phyloP scores from a whole-genome alignment of 2,329 filamentous ascomycete species.

The Aspergillus tamarii region DNA sequence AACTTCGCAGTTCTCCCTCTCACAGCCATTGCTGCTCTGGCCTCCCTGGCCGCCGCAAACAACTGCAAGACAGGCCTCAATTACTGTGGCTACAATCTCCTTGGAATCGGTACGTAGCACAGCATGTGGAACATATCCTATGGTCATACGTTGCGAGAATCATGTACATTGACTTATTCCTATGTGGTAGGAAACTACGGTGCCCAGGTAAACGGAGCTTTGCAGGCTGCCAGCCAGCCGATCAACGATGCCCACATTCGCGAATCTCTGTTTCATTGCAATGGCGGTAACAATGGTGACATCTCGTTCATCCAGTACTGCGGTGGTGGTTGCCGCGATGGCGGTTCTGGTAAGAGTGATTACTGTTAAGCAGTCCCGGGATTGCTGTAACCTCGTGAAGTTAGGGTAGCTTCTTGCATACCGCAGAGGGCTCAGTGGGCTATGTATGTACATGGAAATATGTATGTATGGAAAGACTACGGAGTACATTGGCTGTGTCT shows the following conservation, averaged over 20 bases:
- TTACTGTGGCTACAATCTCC: slow-evolving; percentile 14
- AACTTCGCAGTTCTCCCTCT: slow-evolving; percentile 6
- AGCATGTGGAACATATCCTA: no score
- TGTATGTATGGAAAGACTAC: no score
- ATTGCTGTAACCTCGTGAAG: no score
- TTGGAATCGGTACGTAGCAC: slow-evolving; percentile 10
- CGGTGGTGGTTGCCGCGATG: slow-evolving; percentile 11
- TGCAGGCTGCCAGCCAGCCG: slow-evolving; percentile 3
- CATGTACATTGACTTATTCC: neutral
- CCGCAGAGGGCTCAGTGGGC: no score
- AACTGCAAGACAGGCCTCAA: slow-evolving; percentile 16
- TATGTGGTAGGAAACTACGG: slow-evolving; percentile 8
- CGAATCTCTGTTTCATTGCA: slow-evolving; percentile 13
- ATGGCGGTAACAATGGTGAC: slow-evolving; percentile 4
- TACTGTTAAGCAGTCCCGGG: neutral
- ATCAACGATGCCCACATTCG: slow-evolving; percentile 8
- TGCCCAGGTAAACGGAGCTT: slow-evolving; percentile 11
- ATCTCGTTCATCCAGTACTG: slow-evolving; percentile 12
- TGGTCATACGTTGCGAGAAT: neutral
- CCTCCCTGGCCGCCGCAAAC: slow-evolving; percentile 8
- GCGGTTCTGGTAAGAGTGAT: slow-evolving; percentile 10
- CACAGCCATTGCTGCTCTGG: slow-evolving; percentile 3
- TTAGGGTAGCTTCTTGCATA: no score
- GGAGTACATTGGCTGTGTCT: no score
- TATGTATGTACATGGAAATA: no score